These are phyloP conservation scores for Sporobolomyces phaffii DNA, from an alignment of 768 basidiomycete species.

Conservation along the genomic window DNA sequence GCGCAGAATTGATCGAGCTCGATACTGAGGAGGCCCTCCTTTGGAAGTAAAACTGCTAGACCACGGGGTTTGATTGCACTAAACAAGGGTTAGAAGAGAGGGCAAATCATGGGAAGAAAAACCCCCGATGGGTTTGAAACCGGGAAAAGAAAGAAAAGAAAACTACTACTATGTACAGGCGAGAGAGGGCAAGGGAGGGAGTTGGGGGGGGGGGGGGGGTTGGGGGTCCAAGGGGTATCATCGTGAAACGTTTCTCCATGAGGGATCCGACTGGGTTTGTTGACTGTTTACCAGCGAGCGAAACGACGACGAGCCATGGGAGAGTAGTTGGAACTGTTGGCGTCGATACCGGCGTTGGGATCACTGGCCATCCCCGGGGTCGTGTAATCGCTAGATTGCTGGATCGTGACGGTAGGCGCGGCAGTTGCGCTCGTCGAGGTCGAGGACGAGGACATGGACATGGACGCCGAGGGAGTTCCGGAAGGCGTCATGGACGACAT, in stretches of 20 bases:
- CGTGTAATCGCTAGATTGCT: conserved; percentile 2
- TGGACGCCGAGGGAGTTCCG: too few relatives aligned
- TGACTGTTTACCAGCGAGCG: conserved; percentile 17
- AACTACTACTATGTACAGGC: neutral
- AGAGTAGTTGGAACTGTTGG: neutral
- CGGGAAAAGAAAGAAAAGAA: neutral
- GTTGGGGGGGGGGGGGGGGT: neutral
- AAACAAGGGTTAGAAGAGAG: neutral
- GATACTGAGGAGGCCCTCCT: too few relatives aligned
- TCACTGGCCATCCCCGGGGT: neutral
- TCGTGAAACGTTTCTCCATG: too few relatives aligned
- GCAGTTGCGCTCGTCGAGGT: conserved; percentile 9
- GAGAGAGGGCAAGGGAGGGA: neutral
- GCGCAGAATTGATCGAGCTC: too few relatives aligned
- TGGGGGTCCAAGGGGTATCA: too few relatives aligned
- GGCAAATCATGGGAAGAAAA: neutral
- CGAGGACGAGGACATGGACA: neutral
- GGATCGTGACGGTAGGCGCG: neutral
- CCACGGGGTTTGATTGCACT: conserved; percentile 7
- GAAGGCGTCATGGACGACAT: too few relatives aligned
- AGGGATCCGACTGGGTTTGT: too few relatives aligned
- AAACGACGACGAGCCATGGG: conserved; percentile 16
- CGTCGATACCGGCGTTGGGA: conserved; percentile 2
- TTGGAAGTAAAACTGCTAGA: too few relatives aligned
- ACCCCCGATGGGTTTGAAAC: neutral